Percentiles rank a stretch among this genome's conserved stretches.
These are phyloP conservation scores for Kodamaea ohmeri DNA, from an alignment of 1,139 yeast genomes.

Conservation along the genomic window DNA sequence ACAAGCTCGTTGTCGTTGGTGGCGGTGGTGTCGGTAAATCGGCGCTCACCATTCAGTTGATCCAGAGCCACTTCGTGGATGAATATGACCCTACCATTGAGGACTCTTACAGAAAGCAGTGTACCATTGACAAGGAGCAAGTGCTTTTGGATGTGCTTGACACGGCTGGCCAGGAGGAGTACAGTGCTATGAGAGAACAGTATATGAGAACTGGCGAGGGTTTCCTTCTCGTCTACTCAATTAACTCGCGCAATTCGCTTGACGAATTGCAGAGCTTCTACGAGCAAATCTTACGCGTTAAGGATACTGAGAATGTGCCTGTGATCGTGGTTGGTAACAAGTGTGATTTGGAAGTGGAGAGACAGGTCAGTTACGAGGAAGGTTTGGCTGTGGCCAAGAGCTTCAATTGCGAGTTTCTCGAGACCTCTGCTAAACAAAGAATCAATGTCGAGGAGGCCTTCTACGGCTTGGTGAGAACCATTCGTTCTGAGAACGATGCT, in stretches of 20 bases:
- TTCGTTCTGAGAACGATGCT: conserved; percentile 43
- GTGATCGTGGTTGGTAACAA: conserved; percentile 75
- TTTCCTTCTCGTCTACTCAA: conserved; percentile 78
- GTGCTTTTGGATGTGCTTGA: conserved; percentile 75
- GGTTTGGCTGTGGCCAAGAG: conserved; percentile 75
- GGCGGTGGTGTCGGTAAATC: conserved; percentile 99
- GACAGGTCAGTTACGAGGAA: conserved; percentile 79
- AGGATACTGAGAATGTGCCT: conserved; percentile 73
- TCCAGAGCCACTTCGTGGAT: conserved; percentile 89
- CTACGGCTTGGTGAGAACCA: conserved; percentile 66
- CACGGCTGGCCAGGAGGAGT: conserved; percentile 98
- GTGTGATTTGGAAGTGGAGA: conserved; percentile 72
- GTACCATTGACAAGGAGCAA: conserved; percentile 50
- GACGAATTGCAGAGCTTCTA: conserved; percentile 76
- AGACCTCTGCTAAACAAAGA: conserved; percentile 90
- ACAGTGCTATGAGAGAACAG: conserved; percentile 92
- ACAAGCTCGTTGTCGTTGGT: conserved; percentile 90
- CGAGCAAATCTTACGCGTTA: conserved; percentile 83
- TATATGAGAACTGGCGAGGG: conserved; percentile 95
- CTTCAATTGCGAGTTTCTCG: conserved; percentile 79
- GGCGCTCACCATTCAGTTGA: conserved; percentile 85
- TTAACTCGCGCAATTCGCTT: conserved; percentile 74
- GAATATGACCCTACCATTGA: conserved; percentile 98
- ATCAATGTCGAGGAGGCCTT: conserved; percentile 94
- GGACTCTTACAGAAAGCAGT: conserved; percentile 62